Evolutionary conservation across 306 rosid species (phyloP).

Genomic region (Castanospermum australe): DNA sequence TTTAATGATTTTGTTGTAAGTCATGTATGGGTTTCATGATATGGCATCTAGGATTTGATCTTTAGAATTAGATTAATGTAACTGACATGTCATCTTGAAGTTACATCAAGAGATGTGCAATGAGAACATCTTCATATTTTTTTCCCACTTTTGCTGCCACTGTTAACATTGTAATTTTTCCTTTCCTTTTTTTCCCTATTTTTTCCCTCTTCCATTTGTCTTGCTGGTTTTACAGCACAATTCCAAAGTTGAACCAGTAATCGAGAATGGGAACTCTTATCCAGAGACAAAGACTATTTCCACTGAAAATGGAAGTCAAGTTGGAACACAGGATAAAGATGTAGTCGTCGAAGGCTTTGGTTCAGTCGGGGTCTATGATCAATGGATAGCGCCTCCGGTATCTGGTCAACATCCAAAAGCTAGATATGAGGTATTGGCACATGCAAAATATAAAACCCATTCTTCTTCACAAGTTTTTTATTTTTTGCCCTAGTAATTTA

Average conservation of each 20-base stretch:
- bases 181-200: not conserved
- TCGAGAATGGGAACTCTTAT: conserved; percentile 66
- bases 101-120: not conserved
- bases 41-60: conserved; percentile 11
- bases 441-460: conserved; percentile 7
- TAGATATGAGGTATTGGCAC: conserved; percentile 74
- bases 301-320: conserved; percentile 68
- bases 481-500: not conserved
- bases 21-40: conserved; percentile 3
- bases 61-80: conserved; percentile 15
- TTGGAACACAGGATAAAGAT: conserved; percentile 71
- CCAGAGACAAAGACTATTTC: conserved; percentile 73
- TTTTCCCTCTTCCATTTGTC: not conserved
- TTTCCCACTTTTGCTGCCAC: conserved; percentile 13
- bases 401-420: conserved; percentile 77
- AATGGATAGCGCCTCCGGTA: conserved; percentile 76
- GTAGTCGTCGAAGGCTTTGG: conserved; percentile 70
- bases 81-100: conserved; percentile 17
- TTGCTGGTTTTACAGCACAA: conserved; percentile 46
- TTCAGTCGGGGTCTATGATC: conserved; percentile 70
- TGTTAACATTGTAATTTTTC: not conserved
- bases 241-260: conserved; percentile 54
- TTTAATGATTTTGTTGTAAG: conserved; percentile 6
- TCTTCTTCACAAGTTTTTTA: conserved; percentile 8
- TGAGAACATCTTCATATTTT: conserved; percentile 3